Conservation (phyloP, 2,329 filamentous ascomycete species). For the Dactylellina cionopaga region DNA sequence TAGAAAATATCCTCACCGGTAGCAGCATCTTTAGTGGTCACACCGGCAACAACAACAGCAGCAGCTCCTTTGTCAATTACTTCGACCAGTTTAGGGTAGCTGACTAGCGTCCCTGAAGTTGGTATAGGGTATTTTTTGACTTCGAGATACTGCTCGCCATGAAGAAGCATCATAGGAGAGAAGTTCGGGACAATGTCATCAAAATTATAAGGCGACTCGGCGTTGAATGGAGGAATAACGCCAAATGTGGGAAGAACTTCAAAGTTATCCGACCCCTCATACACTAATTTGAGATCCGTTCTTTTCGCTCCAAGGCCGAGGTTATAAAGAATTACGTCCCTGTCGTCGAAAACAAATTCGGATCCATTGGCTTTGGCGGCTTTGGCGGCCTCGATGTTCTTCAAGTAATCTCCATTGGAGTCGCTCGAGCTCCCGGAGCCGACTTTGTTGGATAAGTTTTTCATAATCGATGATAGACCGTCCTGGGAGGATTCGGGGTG, state of each 20-base stretch:
- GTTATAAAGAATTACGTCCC: constrained; percentile 94
- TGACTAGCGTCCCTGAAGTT: constrained; percentile 79
- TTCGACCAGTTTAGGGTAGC: constrained; percentile 83
- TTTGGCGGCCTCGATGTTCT: constrained; percentile 79
- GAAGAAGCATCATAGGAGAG: constrained; percentile 96
- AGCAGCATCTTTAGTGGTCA: constrained; percentile 83
- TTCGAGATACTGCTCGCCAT: constrained; percentile 98
- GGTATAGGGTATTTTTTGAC: constrained; percentile 91
- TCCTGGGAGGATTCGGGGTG: constrained; percentile 82
- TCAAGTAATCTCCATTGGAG: constrained; percentile 67
- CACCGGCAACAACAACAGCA: constrained; percentile 81
- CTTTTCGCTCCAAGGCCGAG: constrained; percentile 91
- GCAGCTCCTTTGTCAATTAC: constrained; percentile 95
- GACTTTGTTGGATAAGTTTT: constrained; percentile 83
- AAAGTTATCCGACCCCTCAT: constrained; percentile 91
- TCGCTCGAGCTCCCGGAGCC: constrained; percentile 65
- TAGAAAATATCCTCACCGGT: constrained; percentile 94
- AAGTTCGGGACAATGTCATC: constrained; percentile 92
- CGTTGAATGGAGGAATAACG: constrained; percentile 92
- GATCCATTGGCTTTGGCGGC: constrained; percentile 76
- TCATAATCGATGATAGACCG: constrained; percentile 80
- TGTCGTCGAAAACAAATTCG: constrained; percentile 83
- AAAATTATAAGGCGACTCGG: constrained; percentile 80
- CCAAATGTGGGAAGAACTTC: constrained; percentile 94
- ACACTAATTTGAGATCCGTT: constrained; percentile 85